Base-by-base conservation (phyloP, 2,329 filamentous ascomycete species). In the Penicillium sclerotigenum region DNA sequence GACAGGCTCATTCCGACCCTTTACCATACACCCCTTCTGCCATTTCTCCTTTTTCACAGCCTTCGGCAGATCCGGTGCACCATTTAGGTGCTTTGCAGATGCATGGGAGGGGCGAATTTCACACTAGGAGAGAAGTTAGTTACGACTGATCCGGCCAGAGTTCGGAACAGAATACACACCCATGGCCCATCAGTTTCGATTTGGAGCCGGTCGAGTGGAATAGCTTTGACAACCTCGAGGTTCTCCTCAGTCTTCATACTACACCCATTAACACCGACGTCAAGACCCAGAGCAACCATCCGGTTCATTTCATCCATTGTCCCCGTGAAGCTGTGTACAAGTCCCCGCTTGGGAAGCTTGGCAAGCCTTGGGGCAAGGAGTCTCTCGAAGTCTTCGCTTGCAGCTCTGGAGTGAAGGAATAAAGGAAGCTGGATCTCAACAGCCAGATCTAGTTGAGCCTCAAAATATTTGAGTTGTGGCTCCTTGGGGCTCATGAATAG, bases 161-260 rank as follows among this genome's bases (percentile, higher is more conserved):
- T 36, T 14, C 22, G 36, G 52, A 49, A 13, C 10, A 31, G 40
- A 36, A 1, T 40, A 54, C 71, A 64, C 71, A 79, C 77, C 83
- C 94, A 99, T 3, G 94, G 94, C 2, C 94, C 94, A 71, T 99
- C 94, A 0, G 94, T 99, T 80, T 99, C 94, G 46, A 99, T 85
- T 82, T 97, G 95, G 52, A 99, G 74, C 45, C 87, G 79, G 54
- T 92, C 86, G 11, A 99, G 77, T 11, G 87, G 88, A 37, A 97
- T 85, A 58, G 87, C 83, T 60, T 82, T 85, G 11, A 97, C 91
- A 3, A 97, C 92, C 14, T 83, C 87, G 38, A 96, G 84, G 66
- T 97, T 99, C 71, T 96, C 91, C 11, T 83, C 87, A 6, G 91
- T 97, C 81, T 97, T 99, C 79, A 99, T 84, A 67, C 90, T 95